Evolutionary conservation across 768 basidiomycete species (phyloP).

Genomic region (Lyophyllum semitale): DNA sequence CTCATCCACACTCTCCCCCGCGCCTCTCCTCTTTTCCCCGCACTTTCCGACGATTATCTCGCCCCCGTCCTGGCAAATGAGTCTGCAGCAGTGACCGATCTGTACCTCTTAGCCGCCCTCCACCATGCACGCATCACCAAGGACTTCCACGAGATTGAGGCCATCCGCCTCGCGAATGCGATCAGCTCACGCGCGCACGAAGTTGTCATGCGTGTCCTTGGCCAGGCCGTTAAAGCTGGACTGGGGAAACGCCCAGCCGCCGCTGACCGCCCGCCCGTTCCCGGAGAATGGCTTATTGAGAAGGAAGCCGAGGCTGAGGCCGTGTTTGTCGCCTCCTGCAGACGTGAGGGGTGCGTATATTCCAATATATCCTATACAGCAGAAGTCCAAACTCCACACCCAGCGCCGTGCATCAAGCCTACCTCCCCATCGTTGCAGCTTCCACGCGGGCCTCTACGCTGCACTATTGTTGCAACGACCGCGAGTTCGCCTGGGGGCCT

Average conservation of each 20-base stretch:
- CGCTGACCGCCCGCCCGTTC: slow-evolving; percentile 56
- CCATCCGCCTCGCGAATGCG: slow-evolving; percentile 78
- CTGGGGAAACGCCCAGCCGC: slow-evolving; percentile 47
- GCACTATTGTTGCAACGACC: slow-evolving; percentile 94
- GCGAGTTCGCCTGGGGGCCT: slow-evolving; percentile 85
- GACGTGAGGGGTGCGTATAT: slow-evolving; percentile 77
- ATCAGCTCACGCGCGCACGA: slow-evolving; percentile 92
- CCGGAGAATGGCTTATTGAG: slow-evolving; percentile 85
- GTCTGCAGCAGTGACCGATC: slow-evolving; percentile 47
- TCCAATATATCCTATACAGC: background rate
- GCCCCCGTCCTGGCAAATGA: slow-evolving; percentile 33
- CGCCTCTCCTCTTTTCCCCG: slow-evolving; percentile 53
- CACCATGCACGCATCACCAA: slow-evolving; percentile 82
- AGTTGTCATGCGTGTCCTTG: slow-evolving; percentile 88
- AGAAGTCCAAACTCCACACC: background rate
- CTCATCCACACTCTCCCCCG: slow-evolving; percentile 68
- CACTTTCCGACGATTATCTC: slow-evolving; percentile 44
- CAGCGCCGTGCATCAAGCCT: slow-evolving; percentile 86
- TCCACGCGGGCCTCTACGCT: slow-evolving; percentile 86
- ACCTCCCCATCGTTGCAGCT: slow-evolving; percentile 90
- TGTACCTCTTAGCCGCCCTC: slow-evolving; percentile 75
- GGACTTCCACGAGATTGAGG: slow-evolving; percentile 67
- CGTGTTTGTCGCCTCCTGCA: slow-evolving; percentile 87
- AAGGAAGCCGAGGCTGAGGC: slow-evolving; percentile 95
- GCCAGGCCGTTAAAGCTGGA: slow-evolving; percentile 63